Evolutionary conservation across 257 asterid genomes (phyloP).

Genomic region (Nyctanthes arbortristis): DNA sequence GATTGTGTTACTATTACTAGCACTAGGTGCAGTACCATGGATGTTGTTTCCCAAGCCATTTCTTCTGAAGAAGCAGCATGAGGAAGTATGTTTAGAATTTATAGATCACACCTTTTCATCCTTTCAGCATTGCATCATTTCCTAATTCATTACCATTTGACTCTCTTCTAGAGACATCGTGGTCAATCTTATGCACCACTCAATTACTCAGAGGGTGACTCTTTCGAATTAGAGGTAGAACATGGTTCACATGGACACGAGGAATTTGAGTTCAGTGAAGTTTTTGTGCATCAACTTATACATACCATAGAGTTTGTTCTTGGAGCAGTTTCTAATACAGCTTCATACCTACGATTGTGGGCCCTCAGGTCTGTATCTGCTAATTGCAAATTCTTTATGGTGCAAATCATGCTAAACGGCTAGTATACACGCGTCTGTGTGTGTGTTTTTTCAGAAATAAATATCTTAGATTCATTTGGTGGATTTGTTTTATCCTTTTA

Average conservation of each 20-base stretch:
- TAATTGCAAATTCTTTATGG: conserved; percentile 13
- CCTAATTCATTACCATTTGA: conserved; percentile 14
- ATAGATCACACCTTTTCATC: background rate
- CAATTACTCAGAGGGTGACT: conserved; percentile 35
- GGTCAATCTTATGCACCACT: conserved; percentile 53
- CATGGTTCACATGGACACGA: conserved; percentile 45
- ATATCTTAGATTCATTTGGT: background rate
- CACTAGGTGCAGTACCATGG: conserved; percentile 73
- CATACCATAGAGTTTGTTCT: conserved; percentile 71
- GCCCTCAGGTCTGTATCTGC: conserved; percentile 54
- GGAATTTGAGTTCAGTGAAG: conserved; percentile 62
- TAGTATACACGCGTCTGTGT: background rate
- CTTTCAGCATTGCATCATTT: conserved; percentile 10
- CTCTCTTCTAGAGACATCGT: conserved; percentile 51
- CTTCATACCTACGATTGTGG: conserved; percentile 72
- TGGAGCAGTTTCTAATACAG: conserved; percentile 71
- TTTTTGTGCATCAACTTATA: conserved; percentile 66
- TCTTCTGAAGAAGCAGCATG: conserved; percentile 53
- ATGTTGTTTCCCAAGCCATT: conserved; percentile 68
- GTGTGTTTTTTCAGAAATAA: background rate
- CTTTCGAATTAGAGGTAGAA: conserved; percentile 46
- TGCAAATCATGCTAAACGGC: background rate
- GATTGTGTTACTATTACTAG: conserved; percentile 49
- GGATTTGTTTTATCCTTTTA: background rate
- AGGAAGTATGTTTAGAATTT: conserved; percentile 43